phyloP scores from a whole-genome alignment of 139 green algal species.

The Closterium sp. region DNA sequence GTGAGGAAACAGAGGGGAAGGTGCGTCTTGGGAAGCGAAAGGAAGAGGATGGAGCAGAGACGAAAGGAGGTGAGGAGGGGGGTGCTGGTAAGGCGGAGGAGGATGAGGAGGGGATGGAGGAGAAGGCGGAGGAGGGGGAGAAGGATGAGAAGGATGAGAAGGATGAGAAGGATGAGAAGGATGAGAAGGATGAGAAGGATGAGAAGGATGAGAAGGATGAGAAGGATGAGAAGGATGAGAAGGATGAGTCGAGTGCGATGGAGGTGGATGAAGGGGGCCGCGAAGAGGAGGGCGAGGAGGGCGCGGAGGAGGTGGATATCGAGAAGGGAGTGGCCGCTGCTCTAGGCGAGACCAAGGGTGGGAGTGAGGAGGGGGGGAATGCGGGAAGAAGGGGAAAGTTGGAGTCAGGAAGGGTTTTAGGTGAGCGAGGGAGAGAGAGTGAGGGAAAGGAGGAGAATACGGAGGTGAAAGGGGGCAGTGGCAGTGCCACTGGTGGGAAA shows the following conservation, averaged over 20 bases:
- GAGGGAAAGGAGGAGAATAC: background rate
- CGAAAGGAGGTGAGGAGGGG: background rate
- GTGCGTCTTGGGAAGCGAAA: background rate
- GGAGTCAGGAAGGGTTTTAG: background rate
- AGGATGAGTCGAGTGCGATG: too few relatives aligned
- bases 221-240: too few relatives aligned
- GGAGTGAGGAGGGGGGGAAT: background rate
- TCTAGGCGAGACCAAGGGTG: background rate
- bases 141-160: background rate
- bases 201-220: background rate
- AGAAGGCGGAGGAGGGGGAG: background rate
- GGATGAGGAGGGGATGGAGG: background rate
- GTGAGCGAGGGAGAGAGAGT: background rate
- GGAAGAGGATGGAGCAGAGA: background rate
- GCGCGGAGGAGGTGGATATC: background rate
- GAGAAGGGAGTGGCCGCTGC: background rate
- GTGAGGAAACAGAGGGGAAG: background rate
- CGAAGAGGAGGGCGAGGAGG: background rate
- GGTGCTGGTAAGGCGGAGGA: background rate
- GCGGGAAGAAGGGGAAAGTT: background rate
- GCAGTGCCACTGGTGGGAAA: background rate
- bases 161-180: background rate
- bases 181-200: background rate
- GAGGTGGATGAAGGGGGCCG: background rate
- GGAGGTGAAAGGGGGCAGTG: background rate